Percentiles rank a stretch among this genome's conserved stretches.
phyloP scores from a whole-genome alignment of 768 basidiomycete species.

The Dioszegia crocea region DNA sequence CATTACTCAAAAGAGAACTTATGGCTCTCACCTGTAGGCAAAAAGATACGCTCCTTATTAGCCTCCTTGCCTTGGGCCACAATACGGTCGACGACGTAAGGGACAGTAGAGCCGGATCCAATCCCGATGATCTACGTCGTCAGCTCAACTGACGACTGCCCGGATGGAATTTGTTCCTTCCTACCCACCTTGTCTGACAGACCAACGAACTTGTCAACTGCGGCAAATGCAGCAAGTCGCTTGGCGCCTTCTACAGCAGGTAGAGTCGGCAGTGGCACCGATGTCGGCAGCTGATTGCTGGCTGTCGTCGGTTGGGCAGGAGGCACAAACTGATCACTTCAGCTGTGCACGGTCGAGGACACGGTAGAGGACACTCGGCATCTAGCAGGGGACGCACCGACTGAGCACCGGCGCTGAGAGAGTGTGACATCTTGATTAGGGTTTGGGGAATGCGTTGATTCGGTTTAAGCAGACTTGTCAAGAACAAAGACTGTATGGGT shows the following conservation, averaged over 20 bases:
- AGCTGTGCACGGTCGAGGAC: too few species aligned
- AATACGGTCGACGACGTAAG: conserved; percentile 93
- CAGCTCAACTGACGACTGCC: not conserved
- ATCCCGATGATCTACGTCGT: conserved; percentile 51
- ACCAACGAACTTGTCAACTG: conserved; percentile 82
- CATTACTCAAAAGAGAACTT: too few species aligned
- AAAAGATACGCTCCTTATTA: conserved; percentile 78
- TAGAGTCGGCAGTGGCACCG: conserved; percentile 32
- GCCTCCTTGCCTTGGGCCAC: conserved; percentile 69
- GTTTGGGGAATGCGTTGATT: not conserved
- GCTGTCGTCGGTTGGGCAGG: conserved; percentile 33
- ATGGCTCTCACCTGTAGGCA: conserved; percentile 70
- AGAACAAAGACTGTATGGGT: too few species aligned
- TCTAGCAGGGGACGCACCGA: not conserved
- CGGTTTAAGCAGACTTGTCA: too few species aligned
- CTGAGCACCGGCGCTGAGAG: not conserved
- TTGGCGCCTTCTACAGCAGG: conserved; percentile 72
- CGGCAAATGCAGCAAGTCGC: conserved; percentile 83
- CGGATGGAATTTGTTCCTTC: too few species aligned
- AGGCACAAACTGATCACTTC: conserved; percentile 17
- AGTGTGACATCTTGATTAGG: not conserved
- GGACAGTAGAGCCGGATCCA: conserved; percentile 66
- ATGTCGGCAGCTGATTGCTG: conserved; percentile 36
- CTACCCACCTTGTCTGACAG: conserved; percentile 69
- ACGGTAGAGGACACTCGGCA: too few species aligned